These are phyloP conservation scores for Coemansia sp. DNA, from an alignment of 192 early-diverging fungal genomes.

Conservation along the genomic window DNA sequence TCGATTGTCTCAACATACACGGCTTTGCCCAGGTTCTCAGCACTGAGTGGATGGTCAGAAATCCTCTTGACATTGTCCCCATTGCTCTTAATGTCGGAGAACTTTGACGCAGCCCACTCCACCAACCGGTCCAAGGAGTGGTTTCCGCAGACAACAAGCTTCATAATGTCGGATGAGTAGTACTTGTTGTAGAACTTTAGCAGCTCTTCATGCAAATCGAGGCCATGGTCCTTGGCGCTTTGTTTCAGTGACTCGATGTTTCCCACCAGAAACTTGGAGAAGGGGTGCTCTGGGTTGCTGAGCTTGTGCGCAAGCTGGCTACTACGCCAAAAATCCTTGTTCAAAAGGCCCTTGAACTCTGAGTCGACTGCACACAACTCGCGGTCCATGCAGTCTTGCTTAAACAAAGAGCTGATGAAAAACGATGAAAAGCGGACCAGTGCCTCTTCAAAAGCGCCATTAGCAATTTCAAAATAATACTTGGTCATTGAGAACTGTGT, in stretches of 20 bases:
- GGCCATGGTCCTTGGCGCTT: conserved; percentile 39
- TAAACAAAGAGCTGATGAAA: conserved; percentile 86
- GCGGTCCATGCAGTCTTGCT: conserved; percentile 74
- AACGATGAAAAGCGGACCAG: conserved; percentile 79
- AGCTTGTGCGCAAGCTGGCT: background rate
- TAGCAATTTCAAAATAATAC: conserved; percentile 21
- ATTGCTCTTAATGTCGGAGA: conserved; percentile 78
- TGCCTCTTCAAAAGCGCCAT: conserved; percentile 57
- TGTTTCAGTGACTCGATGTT: conserved; percentile 79
- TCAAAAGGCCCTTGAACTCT: conserved; percentile 82
- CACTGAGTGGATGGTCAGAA: background rate
- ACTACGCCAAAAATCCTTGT: conserved; percentile 52
- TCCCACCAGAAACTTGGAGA: conserved; percentile 81
- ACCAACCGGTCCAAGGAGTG: conserved; percentile 75
- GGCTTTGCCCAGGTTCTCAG: conserved; percentile 60
- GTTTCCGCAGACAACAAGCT: conserved; percentile 82
- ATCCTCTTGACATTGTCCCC: conserved; percentile 56
- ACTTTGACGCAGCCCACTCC: conserved; percentile 78
- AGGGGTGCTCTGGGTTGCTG: conserved; percentile 69
- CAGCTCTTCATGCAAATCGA: conserved; percentile 78
- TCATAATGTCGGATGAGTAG: conserved; percentile 95
- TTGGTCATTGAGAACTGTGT: background rate
- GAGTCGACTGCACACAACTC: conserved; percentile 92
- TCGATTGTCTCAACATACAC: conserved; percentile 74
- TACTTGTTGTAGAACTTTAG: conserved; percentile 80